phyloP scores from a whole-genome alignment of 345 rosid genomes.

The Arabidopsis suecica region DNA sequence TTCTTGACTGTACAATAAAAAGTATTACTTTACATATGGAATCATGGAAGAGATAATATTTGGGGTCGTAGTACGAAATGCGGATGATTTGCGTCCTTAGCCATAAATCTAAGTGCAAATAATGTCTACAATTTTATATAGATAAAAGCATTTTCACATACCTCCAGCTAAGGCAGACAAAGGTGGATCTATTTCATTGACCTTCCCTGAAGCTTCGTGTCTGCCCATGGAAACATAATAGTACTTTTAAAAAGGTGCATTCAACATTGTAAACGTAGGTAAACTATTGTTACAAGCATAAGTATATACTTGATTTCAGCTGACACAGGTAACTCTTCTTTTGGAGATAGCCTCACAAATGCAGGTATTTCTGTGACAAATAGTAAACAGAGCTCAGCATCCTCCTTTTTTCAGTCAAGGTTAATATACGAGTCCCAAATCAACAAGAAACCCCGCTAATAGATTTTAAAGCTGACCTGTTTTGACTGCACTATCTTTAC shows the following conservation, averaged over 20 bases:
- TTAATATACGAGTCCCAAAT: conserved; percentile 8
- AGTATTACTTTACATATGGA: conserved; percentile 46
- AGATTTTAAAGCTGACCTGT: conserved; percentile 54
- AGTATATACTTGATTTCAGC: conserved; percentile 61
- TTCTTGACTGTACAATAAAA: conserved; percentile 52
- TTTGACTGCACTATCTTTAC: conserved; percentile 57
- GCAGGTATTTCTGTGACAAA: conserved; percentile 56
- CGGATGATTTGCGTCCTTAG: not conserved
- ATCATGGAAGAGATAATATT: conserved; percentile 40
- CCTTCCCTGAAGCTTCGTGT: conserved; percentile 56
- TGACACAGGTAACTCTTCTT: conserved; percentile 58
- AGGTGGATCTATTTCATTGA: conserved; percentile 52
- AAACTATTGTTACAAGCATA: conserved; percentile 26
- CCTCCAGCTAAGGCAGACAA: conserved; percentile 59
- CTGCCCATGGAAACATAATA: conserved; percentile 51
- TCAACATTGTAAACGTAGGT: conserved; percentile 6
- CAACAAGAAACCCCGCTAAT: conserved; percentile 14
- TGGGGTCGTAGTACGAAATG: conserved; percentile 21
- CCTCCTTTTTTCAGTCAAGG: not conserved
- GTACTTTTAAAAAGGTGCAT: conserved; percentile 18
- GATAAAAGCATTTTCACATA: conserved; percentile 33
- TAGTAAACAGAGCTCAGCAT: conserved; percentile 22
- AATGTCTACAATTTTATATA: conserved; percentile 15
- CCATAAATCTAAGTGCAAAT: not conserved
- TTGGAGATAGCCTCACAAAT: conserved; percentile 51